Evolutionary conservation across 768 basidiomycete genomes (phyloP), one percentile per base, ranked within the genome.

Genomic region (Leccinum imitatum): DNA sequence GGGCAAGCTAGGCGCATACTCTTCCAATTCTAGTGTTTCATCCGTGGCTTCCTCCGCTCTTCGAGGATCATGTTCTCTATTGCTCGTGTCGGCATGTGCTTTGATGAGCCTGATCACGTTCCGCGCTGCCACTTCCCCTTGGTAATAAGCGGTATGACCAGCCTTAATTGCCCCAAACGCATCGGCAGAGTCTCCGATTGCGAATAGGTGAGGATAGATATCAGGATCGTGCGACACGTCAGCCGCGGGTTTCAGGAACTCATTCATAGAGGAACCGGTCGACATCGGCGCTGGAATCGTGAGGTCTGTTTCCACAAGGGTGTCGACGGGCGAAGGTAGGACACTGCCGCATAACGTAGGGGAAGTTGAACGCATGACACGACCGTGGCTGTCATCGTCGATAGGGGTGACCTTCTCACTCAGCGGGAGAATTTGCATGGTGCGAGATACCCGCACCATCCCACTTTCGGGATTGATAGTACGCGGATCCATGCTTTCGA

Each of bases 141-240:
- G 84, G 39, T 73, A 76, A 65, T 82, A 81, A 2, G 84, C 82
- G 33, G 75, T 84, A 61, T 85, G 82, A 0, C 84, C 87, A 13
- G 86, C 85, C 23, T 82, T 79, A 23, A 83, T 79, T 0, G 85
- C 87, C 6, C 85, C 85, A 59, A 85, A 87, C 5, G 84, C 84
- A 67, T 87, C 84, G 1, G 85, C 86, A 1, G 80, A 78, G 56
- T 88, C 87, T 8, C 87, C 87, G 6, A 87, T 70, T 9, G 80
- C 85, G 64, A 87, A 89, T 13, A 88, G 78, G 59, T 85, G 75
- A 0, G 80, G 77, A 65, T 84, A 83, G 19, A 62, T 23, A 8
- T 27, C 17, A 21, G 33, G 39, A 21, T 47, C 37, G 21, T 25
- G 4, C 0, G 79, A 74, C 21, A 75, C 76, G 9, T 58, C 59